Conservation (phyloP, 306 rosid genomes). For the Phaseolus lunatus region DNA sequence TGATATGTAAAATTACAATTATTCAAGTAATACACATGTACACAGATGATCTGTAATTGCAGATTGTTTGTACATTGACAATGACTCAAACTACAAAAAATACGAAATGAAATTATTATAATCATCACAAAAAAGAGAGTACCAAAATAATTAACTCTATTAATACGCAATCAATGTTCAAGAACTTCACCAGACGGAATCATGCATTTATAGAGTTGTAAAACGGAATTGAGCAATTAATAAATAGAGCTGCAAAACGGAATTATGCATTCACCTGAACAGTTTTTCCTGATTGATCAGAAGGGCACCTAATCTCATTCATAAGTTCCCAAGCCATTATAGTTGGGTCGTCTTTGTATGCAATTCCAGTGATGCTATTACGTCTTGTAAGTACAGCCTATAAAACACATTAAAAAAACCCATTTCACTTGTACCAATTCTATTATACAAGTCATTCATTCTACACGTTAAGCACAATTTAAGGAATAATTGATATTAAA, state of each 20-base stretch:
- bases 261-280: slow-evolving; percentile 64
- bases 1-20: background rate
- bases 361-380: slow-evolving; percentile 74
- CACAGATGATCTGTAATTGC: background rate
- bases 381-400: slow-evolving; percentile 77
- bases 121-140: background rate
- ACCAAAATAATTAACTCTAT: background rate
- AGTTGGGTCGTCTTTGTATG: slow-evolving; percentile 86
- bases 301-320: slow-evolving; percentile 81
- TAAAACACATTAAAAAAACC: background rate
- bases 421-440: no score
- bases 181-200: background rate
- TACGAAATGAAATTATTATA: background rate
- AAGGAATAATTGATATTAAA: no score
- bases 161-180: background rate
- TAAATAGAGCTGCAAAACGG: no score
- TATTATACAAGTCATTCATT: no score
- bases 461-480: no score
- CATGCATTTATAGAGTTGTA: no score
- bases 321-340: slow-evolving; percentile 99
- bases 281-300: slow-evolving; percentile 78
- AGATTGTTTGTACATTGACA: background rate
- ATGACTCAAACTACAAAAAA: background rate
- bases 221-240: no score
- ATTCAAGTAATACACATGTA: background rate